Percentiles rank a stretch among this genome's conserved stretches.
Evolutionary conservation across 768 basidiomycete genomes (phyloP).

Genomic region (Pleurotus sapidus): DNA sequence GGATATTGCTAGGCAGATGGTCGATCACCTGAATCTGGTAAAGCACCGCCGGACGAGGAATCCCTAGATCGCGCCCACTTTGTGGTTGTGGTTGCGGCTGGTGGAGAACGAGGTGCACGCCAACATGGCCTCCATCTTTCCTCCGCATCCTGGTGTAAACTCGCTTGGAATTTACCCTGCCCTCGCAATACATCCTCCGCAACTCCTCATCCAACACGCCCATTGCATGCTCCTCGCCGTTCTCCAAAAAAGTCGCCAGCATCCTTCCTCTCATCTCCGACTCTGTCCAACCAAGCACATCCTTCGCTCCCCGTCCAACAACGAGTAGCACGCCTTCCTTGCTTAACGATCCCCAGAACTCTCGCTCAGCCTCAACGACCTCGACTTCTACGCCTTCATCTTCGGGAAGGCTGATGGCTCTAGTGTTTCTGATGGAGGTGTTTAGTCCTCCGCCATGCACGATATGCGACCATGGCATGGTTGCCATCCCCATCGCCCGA

Average conservation of each 20-base stretch:
- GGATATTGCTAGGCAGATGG: conserved; percentile 9
- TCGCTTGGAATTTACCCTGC: conserved; percentile 16
- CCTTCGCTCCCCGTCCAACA: conserved; percentile 46
- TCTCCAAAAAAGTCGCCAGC: conserved; percentile 34
- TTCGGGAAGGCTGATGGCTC: conserved; percentile 7
- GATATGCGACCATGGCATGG: conserved; percentile 59
- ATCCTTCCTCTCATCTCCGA: conserved; percentile 51
- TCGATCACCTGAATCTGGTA: conserved; percentile 32
- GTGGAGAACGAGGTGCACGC: conserved; percentile 24
- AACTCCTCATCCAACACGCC: conserved; percentile 17
- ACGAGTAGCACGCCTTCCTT: conserved; percentile 45
- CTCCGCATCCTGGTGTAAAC: conserved; percentile 34
- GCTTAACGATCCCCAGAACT: conserved; percentile 57
- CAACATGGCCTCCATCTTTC: conserved; percentile 30
- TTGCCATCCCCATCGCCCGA: conserved; percentile 65
- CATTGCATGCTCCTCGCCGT: conserved; percentile 21
- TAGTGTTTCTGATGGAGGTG: conserved; percentile 10
- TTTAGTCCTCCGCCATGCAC: conserved; percentile 45
- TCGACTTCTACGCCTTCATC: not conserved
- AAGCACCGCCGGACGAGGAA: conserved; percentile 33
- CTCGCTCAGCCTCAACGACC: conserved; percentile 14
- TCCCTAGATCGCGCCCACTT: conserved; percentile 10
- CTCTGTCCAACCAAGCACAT: conserved; percentile 64
- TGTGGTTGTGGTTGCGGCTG: not conserved
- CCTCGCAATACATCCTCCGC: conserved; percentile 20